Conservation (phyloP, 139 green algal genomes). For the Chlorella ohadii region DNA sequence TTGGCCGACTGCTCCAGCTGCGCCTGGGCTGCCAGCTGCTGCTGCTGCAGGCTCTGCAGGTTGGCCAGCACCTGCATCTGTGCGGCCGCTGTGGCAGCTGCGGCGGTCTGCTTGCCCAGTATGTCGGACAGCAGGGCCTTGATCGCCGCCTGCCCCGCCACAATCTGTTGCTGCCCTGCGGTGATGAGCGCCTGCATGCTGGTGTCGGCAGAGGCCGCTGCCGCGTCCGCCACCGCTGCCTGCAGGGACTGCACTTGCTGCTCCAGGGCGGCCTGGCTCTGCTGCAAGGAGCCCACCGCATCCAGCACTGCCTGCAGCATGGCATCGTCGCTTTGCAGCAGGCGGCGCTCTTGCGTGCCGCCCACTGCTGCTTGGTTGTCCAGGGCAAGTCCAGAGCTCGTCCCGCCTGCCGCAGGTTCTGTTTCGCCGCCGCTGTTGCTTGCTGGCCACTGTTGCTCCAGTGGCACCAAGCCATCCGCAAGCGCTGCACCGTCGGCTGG, state of each 20-base stretch:
- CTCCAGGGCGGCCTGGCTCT: background rate
- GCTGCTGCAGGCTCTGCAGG: constrained; percentile 43
- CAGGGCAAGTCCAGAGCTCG: background rate
- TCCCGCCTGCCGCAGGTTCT: background rate
- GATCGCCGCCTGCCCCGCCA: constrained; percentile 53
- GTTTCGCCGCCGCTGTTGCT: no score
- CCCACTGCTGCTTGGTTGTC: background rate
- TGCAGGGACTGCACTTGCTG: background rate
- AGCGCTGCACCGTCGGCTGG: no score
- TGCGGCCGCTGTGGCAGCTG: constrained; percentile 43
- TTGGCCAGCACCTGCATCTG: constrained; percentile 51
- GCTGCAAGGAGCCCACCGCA: background rate
- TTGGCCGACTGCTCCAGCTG: constrained; percentile 14
- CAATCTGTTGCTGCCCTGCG: constrained; percentile 64
- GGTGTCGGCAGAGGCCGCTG: constrained; percentile 52
- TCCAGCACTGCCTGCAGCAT: background rate
- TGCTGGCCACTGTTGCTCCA: no score
- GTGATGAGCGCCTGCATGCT: constrained; percentile 70
- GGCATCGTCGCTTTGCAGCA: no score
- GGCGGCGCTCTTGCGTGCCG: no score
- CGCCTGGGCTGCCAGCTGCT: constrained; percentile 58
- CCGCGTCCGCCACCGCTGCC: constrained; percentile 6
- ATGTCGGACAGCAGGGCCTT: constrained; percentile 69
- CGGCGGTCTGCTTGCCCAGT: constrained; percentile 70
- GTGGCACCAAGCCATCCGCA: no score